Base-by-base conservation (phyloP, 129 eudicot genomes). In the Tanacetum coccineum region DNA sequence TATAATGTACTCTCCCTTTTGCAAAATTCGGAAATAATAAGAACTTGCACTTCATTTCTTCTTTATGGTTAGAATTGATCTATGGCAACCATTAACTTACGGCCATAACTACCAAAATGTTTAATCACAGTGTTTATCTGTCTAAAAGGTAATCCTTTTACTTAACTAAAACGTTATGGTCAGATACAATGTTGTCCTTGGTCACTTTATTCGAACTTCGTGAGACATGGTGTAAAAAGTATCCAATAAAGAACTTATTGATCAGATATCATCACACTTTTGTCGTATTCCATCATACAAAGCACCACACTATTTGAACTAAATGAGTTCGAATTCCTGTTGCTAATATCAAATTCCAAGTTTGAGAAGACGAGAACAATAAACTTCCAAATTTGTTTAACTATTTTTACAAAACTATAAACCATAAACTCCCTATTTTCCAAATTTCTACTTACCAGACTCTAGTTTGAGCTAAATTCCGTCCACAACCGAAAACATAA, bases 261-360 rank as follows among this genome's bases (percentile, higher is more conserved):
- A 25, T 42, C 62, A 36, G 42, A 22, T 42, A 55, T 21, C 60
- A 71, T 26, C 25, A 71, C 57, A 13, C 13, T 18, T 45, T 58
- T 14, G 59, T 18, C 18, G 20, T 13, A 9, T 32, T 67, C 36
- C 51, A 46, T 44, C 69, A 13, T 28, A 46, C 36, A 62, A 9
- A 28, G 15, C 20, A 28, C 12, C 18, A 44, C 13, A 4, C 49
- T 19, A 18, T 13, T 36, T 32, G 42, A 71, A 18, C 40, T 61
- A 72, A 14, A n/a, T 20, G 3, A 62, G 54, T 62, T 61, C 68
- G 14, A 71, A 32, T 58, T 70, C 47, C 13, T 26, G 20, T 46
- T 60, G 60, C 75, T 30, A 26, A 39, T 60, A 71, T 32, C 22
- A 60, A 17, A 49, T 59, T 59, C 14, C 42, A 68, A 6, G 21